Percentiles rank a stretch among this genome's conserved stretches.
These are phyloP conservation scores for Neurospora hispaniola DNA, from an alignment of 495 filamentous ascomycete species.

Conservation along the genomic window DNA sequence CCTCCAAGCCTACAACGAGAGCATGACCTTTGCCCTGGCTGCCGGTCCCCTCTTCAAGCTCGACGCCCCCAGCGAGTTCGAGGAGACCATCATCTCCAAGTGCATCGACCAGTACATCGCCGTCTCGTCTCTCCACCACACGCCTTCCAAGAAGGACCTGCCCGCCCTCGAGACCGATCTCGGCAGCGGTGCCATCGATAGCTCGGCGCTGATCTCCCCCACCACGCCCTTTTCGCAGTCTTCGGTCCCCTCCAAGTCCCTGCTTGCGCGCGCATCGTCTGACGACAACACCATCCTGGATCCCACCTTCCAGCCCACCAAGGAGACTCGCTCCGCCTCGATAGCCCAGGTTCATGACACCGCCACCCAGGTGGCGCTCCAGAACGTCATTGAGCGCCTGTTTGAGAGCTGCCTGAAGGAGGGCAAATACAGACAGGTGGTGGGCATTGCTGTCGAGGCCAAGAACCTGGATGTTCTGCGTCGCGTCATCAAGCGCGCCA, in stretches of 20 bases:
- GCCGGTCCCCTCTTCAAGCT: conserved; percentile 93
- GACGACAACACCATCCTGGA: conserved; percentile 55
- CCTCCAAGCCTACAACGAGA: conserved; percentile 96
- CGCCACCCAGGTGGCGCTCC: conserved; percentile 56
- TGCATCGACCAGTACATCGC: conserved; percentile 97
- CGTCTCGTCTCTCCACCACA: conserved; percentile 61
- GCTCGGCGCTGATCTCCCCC: conserved; percentile 64
- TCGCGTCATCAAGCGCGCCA: conserved; percentile 70
- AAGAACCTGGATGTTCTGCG: conserved; percentile 85
- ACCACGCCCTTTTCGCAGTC: conserved; percentile 92
- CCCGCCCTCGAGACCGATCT: conserved; percentile 69
- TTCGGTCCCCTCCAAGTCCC: conserved; percentile 78
- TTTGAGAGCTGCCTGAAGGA: conserved; percentile 85
- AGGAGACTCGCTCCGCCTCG: conserved; percentile 38
- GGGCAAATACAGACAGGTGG: conserved; percentile 90
- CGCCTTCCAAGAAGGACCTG: conserved; percentile 36
- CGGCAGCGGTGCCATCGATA: conserved; percentile 47
- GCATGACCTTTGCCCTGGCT: conserved; percentile 94
- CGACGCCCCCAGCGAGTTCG: conserved; percentile 85
- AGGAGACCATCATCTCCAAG: conserved; percentile 97
- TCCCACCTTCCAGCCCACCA: conserved; percentile 44
- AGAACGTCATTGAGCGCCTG: conserved; percentile 72
- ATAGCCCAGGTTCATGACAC: conserved; percentile 34
- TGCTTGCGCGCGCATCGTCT: conserved; percentile 58
- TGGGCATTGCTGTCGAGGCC: conserved; percentile 95